phyloP scores from a whole-genome alignment of 164 flowering plant genomes.

The Vitis riparia region DNA sequence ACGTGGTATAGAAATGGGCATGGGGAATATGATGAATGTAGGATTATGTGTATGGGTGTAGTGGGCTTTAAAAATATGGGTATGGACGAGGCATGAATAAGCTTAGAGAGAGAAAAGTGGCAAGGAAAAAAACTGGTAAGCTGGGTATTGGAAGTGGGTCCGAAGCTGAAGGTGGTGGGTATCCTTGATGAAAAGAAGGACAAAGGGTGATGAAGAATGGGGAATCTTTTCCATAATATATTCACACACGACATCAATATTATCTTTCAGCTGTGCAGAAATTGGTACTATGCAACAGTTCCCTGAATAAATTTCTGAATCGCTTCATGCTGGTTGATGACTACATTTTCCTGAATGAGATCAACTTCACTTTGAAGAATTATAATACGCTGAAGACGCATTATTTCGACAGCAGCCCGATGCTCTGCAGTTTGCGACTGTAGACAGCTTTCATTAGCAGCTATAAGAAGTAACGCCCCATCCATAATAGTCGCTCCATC shows the following conservation, averaged over 20 bases:
- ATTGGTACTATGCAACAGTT: slow-evolving; percentile 91
- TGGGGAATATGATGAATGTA: too few relatives aligned
- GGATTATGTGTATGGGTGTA: too few relatives aligned
- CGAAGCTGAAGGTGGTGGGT: too few relatives aligned
- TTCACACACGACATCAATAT: slow-evolving; percentile 89
- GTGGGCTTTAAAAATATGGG: too few relatives aligned
- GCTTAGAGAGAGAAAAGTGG: too few relatives aligned
- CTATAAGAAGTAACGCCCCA: slow-evolving; percentile 94
- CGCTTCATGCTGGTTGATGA: slow-evolving; percentile 90
- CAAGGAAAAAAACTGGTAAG: too few relatives aligned
- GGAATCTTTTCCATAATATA: slow-evolving; percentile 77
- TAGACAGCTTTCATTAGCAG: slow-evolving; percentile 94
- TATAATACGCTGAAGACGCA: slow-evolving; percentile 90
- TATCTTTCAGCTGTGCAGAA: slow-evolving; percentile 91
- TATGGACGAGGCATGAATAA: too few relatives aligned
- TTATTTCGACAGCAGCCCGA: slow-evolving; percentile 93
- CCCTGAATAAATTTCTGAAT: slow-evolving; percentile 83
- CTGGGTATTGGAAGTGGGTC: too few relatives aligned
- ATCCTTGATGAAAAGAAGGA: too few relatives aligned
- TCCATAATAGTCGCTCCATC: slow-evolving; percentile 99
- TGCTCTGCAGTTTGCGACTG: slow-evolving; percentile 98
- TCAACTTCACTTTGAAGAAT: slow-evolving; percentile 94
- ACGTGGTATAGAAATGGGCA: too few relatives aligned
- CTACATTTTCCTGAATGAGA: slow-evolving; percentile 89
- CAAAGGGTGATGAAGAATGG: slow-evolving; percentile 35